phyloP scores from a whole-genome alignment of 768 basidiomycete genomes.

The Gloeostereum incarnatum region DNA sequence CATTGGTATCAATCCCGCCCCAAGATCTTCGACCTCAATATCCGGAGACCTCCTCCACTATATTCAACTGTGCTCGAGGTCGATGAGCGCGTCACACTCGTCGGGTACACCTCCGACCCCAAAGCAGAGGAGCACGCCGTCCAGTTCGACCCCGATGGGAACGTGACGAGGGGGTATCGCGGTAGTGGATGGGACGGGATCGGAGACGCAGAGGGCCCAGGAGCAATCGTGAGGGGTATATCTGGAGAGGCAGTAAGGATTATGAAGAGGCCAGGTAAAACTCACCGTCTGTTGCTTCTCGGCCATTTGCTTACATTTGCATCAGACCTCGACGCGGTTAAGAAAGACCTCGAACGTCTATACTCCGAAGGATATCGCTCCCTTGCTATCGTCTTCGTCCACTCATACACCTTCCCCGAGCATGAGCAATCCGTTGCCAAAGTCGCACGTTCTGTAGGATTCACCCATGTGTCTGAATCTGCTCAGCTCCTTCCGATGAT shows the following conservation, averaged over 20 bases:
- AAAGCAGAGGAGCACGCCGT: constrained; percentile 67
- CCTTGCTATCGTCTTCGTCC: constrained; percentile 81
- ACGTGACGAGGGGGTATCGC: constrained; percentile 55
- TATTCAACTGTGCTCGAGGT: constrained; percentile 69
- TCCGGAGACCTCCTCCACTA: constrained; percentile 65
- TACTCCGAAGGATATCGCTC: constrained; percentile 82
- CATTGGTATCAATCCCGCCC: constrained; percentile 93
- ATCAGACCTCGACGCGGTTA: constrained; percentile 46
- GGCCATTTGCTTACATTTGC: constrained; percentile 5
- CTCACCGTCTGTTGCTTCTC: constrained; percentile 1
- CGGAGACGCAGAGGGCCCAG: constrained; percentile 68
- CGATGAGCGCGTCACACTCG: constrained; percentile 90
- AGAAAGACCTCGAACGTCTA: constrained; percentile 55
- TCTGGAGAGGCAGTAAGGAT: constrained; percentile 89
- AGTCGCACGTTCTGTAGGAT: constrained; percentile 76
- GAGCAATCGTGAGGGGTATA: constrained; percentile 71
- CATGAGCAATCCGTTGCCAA: constrained; percentile 72
- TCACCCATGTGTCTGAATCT: constrained; percentile 82
- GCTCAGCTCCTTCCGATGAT: constrained; percentile 89
- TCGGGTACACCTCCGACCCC: constrained; percentile 90
- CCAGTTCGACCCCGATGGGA: constrained; percentile 66
- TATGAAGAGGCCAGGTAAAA: constrained; percentile 57
- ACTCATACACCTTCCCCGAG: constrained; percentile 86
- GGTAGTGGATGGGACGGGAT: constrained; percentile 71
- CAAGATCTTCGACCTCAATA: constrained; percentile 90